Base-by-base conservation (phyloP, 768 basidiomycete genomes). In the Chlorophyllum brunneum region DNA sequence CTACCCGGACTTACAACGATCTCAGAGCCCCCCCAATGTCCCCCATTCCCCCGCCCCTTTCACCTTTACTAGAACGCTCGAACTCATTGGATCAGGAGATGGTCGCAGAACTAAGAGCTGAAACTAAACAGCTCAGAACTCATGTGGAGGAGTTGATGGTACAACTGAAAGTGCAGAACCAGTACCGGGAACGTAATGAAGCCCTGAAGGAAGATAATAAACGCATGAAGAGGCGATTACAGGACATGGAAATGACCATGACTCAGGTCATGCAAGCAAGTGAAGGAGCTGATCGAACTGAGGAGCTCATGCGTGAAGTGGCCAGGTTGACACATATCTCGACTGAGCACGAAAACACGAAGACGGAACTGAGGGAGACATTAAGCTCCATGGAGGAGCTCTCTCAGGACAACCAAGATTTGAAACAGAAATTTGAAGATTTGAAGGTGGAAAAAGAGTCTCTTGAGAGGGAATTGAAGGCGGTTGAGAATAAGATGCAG, bases 181-280 rank as follows among this genome's bases (percentile, higher is more conserved):
- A 54, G 10, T 54, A 64, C 13, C 58, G 62, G n/a, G 63, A 61
- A 2, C 37, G 43, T 8, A 68, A 66, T 41, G 62, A 63, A 1
- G 41, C 41, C 0, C 58, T 69, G 18, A 54, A 55, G 5, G 51
- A 55, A 4, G 66, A 67, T 48, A 70, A 68, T 23, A 56, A 61
- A 11, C 47, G 40, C 0, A 48, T 69, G 7, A 68, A 66, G 54
- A 41, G 60, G 0, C 57, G 65, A 44, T 34, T 66, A 1, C 58
- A 53, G 3, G 68, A 70, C 3, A 63, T 67, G 61, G 68, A 70
- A 46, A 46, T 54, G 27, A 68, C 61, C 13, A 65, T 66, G 55
- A 59, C 57, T 22, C 61, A 66, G 27, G 59, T 63, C 9, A 54
- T 65, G 5, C 54, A 60, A 15, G 60, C 61, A 30, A 64, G 56